Base-by-base conservation (phyloP, 2,329 filamentous ascomycete species). In the Colletotrichum tabaci region DNA sequence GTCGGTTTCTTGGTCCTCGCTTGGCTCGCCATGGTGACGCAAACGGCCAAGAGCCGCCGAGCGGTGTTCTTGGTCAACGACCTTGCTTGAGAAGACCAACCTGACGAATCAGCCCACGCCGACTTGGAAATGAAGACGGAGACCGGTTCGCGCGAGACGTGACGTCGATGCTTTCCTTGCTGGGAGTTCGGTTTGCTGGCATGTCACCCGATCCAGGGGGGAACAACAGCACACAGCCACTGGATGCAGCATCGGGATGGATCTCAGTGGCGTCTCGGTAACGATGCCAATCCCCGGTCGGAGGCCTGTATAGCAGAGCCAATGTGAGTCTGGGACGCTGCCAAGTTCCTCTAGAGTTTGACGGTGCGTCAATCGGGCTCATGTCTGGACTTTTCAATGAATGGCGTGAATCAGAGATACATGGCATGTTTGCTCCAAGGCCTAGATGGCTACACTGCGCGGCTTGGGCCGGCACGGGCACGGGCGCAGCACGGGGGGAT, bases 21-120 rank as follows among this genome's bases (percentile, higher is more conserved):
- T 68, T 68, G 60, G 60, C 50, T 44, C 58, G 18, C 50, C 49
- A 52, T 58, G 35, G 58, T 68, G 66, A 68, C 50, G 66, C 66
- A 68, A 64, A 57, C 21, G 44, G 60, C 38, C 66, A 64, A 68
- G 35, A 57, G 60, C 49, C 26, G 60, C 21, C 26, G 50, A 38
- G 21, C 15, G n/a, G n/a, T 26, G 30, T 30, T 50, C 65, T 63
- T 50, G 49, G 44, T 57, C 18, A 23, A 35, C 4, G 61, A 46
- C 44, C 60, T 44, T 50, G 58, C 50, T 10, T 16, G 16, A 12
- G 10, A 30, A 49, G 66, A 18, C 66, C 60, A 58, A 64, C 52
- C 42, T 67, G 66, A 63, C 66, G 55, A 63, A 63, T 68, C 44
- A 68, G 23, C 23, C 49, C 49, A 62, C 49, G 26, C 35, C 26